phyloP scores from a whole-genome alignment of 2,329 filamentous ascomycete species.

The Colletotrichum tabaci region DNA sequence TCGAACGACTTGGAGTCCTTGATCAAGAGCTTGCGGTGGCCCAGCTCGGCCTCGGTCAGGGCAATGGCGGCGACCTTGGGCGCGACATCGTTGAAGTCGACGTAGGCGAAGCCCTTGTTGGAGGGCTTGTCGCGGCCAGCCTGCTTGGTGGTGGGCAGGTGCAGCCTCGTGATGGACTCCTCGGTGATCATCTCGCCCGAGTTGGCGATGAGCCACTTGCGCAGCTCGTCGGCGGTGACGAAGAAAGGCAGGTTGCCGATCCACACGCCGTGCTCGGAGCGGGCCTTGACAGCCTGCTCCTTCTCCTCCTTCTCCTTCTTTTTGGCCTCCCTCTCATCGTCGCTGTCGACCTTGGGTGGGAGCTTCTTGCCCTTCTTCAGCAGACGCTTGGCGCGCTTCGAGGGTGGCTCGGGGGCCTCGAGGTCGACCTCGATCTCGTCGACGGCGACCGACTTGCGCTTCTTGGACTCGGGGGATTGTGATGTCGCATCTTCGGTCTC shows the following conservation, averaged over 20 bases:
- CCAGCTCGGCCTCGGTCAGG: slow-evolving; percentile 86
- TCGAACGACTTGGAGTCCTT: slow-evolving; percentile 93
- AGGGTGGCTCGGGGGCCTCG: slow-evolving; percentile 90
- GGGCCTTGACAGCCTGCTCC: slow-evolving; percentile 62
- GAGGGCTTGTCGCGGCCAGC: slow-evolving; percentile 59
- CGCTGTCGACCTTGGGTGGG: slow-evolving; percentile 60
- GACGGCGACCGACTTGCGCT: slow-evolving; percentile 77
- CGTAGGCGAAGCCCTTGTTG: slow-evolving; percentile 97
- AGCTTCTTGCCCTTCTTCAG: slow-evolving; percentile 86
- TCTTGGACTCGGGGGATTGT: slow-evolving; percentile 62
- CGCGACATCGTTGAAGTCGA: slow-evolving; percentile 85
- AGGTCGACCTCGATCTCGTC: slow-evolving; percentile 92
- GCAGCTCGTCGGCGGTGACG: slow-evolving; percentile 80
- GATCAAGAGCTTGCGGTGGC: slow-evolving; percentile 87
- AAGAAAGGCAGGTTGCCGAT: slow-evolving; percentile 95
- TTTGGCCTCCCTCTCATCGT: slow-evolving; percentile 57
- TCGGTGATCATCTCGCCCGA: slow-evolving; percentile 76
- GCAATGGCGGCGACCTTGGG: slow-evolving; percentile 84
- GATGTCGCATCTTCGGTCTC: slow-evolving; percentile 13
- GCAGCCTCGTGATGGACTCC: slow-evolving; percentile 85
- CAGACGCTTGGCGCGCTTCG: slow-evolving; percentile 91
- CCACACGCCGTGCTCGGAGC: slow-evolving; percentile 91
- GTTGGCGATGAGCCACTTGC: slow-evolving; percentile 83
- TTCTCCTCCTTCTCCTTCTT: slow-evolving; percentile 57
- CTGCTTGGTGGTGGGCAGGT: slow-evolving; percentile 79